phyloP scores from a whole-genome alignment of 2,329 filamentous ascomycete species.

The Zarea fungicola region DNA sequence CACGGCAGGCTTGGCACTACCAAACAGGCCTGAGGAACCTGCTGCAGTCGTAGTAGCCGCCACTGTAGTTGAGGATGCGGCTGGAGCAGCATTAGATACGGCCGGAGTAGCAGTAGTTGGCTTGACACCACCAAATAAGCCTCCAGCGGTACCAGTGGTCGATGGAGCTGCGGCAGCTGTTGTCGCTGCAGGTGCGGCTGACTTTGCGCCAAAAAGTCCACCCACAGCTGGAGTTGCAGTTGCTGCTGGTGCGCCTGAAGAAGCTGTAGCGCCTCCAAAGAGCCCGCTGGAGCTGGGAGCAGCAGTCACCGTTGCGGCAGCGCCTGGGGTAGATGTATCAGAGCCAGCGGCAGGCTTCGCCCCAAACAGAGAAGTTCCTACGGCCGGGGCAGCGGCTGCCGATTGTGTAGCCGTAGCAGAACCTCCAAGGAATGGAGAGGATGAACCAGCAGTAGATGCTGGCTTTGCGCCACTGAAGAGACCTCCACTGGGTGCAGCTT shows the following conservation, averaged over 20 bases:
- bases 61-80: constrained; percentile 17
- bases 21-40: constrained; percentile 28
- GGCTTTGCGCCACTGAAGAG: constrained; percentile 25
- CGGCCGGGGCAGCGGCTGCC: constrained; percentile 17
- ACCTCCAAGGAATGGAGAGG: constrained; percentile 26
- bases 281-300: constrained; percentile 17
- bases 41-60: constrained; percentile 26
- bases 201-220: constrained; percentile 37
- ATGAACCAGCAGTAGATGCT: constrained; percentile 18
- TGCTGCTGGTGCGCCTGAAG: constrained; percentile 23
- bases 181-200: constrained; percentile 28
- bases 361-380: constrained; percentile 21
- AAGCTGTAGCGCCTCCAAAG: constrained; percentile 16
- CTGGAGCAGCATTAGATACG: constrained; percentile 22
- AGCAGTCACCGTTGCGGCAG: constrained; percentile 18
- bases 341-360: constrained; percentile 17
- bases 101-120: constrained; percentile 21
- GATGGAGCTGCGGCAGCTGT: constrained; percentile 28
- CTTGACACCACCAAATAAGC: constrained; percentile 30
- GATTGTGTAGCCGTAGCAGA: constrained; percentile 24
- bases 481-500: constrained; percentile 15
- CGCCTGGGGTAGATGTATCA: constrained; percentile 20
- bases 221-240: constrained; percentile 12
- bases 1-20: constrained; percentile 24
- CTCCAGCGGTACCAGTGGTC: constrained; percentile 22